Evolutionary conservation across 2,329 filamentous ascomycete genomes (phyloP).

Genomic region (Hypoxylon sp.): DNA sequence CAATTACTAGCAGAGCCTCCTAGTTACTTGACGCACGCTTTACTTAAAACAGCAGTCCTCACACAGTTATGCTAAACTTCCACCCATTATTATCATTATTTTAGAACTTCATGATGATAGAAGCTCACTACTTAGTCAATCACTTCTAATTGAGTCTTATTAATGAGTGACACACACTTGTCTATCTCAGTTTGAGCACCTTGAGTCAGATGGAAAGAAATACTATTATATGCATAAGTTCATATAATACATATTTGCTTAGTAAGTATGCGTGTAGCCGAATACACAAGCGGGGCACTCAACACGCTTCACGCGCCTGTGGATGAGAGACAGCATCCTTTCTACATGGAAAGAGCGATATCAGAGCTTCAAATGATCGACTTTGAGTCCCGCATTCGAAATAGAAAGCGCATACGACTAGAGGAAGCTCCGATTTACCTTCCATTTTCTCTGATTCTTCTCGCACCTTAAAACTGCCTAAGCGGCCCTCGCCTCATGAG

Average conservation of each 20-base stretch:
- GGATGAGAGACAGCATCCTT: constrained; percentile 24
- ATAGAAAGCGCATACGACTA: not conserved
- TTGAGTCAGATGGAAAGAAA: not conserved
- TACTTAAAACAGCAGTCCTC: not conserved
- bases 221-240: not conserved
- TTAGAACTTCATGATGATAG: not conserved
- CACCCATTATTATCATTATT: not conserved
- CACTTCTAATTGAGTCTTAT: not conserved
- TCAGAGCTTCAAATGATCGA: not conserved
- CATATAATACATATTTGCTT: not conserved
- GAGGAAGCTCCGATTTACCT: not conserved
- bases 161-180: not conserved
- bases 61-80: not conserved
- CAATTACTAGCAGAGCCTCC: not conserved
- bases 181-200: not conserved
- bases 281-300: constrained; percentile 8
- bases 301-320: constrained; percentile 19
- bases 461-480: not conserved
- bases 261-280: not conserved
- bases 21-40: not conserved
- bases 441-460: not conserved
- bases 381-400: constrained; percentile 7
- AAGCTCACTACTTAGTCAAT: not conserved
- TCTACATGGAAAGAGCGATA: constrained; percentile 18
- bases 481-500: constrained; percentile 8